Percentiles rank a stretch among this genome's conserved stretches.
These are phyloP conservation scores for Cardiospermum halicacabum DNA, from an alignment of 345 rosid genomes.

Conservation along the genomic window DNA sequence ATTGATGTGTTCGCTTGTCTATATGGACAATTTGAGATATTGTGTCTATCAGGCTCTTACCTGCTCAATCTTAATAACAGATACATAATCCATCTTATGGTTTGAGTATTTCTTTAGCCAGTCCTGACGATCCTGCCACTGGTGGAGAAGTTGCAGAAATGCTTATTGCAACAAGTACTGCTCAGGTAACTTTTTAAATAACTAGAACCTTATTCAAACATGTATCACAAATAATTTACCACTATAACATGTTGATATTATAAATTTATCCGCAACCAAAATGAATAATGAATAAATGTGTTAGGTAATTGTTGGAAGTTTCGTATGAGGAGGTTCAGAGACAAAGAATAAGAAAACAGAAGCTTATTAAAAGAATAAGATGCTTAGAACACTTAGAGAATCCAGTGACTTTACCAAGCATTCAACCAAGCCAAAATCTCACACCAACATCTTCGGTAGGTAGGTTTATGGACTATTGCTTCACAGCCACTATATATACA, in stretches of 20 bases:
- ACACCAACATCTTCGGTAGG: slow-evolving; percentile 49
- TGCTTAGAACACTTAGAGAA: slow-evolving; percentile 43
- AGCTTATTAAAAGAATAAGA: slow-evolving; percentile 38
- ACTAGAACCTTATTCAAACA: no score
- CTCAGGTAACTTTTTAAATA: slow-evolving; percentile 58
- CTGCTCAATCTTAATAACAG: slow-evolving; percentile 39
- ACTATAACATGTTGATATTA: not conserved
- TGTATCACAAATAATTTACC: not conserved
- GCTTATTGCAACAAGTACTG: slow-evolving; percentile 84
- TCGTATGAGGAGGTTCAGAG: slow-evolving; percentile 74
- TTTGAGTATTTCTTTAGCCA: slow-evolving; percentile 82
- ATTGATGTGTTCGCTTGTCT: slow-evolving; percentile 16
- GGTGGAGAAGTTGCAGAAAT: slow-evolving; percentile 93
- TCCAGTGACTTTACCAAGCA: slow-evolving; percentile 30
- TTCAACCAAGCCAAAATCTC: slow-evolving; percentile 55
- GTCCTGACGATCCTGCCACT: slow-evolving; percentile 88
- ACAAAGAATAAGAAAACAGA: slow-evolving; percentile 63
- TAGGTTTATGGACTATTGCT: slow-evolving; percentile 86
- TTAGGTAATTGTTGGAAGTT: slow-evolving; percentile 95
- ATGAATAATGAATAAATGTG: no score
- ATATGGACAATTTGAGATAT: slow-evolving; percentile 85
- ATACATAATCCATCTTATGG: slow-evolving; percentile 58
- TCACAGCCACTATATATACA: slow-evolving; percentile 67
- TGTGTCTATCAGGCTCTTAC: slow-evolving; percentile 78
- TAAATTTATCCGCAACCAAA: not conserved